phyloP scores from a whole-genome alignment of 2,329 filamentous ascomycete species.

The Exophiala aquamarina region DNA sequence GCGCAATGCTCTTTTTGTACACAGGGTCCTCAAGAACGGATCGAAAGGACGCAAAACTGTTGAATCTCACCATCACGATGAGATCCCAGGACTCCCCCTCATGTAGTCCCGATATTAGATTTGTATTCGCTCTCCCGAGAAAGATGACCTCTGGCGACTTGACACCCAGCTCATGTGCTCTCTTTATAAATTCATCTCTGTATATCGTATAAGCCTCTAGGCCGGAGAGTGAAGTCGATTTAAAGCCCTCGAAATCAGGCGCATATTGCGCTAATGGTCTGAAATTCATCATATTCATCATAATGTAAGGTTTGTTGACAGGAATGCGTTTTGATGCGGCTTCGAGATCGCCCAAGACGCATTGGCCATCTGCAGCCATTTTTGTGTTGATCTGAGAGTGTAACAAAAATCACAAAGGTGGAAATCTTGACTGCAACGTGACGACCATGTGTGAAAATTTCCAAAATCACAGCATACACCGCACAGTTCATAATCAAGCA shows the following conservation, averaged over 20 bases:
- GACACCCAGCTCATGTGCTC: constrained; percentile 6
- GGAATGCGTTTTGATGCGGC: constrained; percentile 8
- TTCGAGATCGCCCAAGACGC: constrained; percentile 7
- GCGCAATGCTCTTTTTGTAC: constrained; percentile 5
- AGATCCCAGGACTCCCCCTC: constrained; percentile 12
- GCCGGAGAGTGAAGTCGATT: not conserved
- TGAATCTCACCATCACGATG: constrained; percentile 6
- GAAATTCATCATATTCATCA: constrained; percentile 15
- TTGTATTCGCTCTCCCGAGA: constrained; percentile 7
- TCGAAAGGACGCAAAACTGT: constrained; percentile 4
- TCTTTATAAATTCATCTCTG: constrained; percentile 2
- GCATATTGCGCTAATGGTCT: constrained; percentile 3
- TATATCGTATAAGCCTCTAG: constrained; percentile 6
- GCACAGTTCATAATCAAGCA: too few species aligned
- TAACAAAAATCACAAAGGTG: too few species aligned
- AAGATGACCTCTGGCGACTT: constrained; percentile 1
- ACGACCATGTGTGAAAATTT: too few species aligned
- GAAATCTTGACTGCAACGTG: too few species aligned
- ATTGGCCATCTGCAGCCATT: too few species aligned
- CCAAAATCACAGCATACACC: too few species aligned
- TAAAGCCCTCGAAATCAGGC: not conserved
- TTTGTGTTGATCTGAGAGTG: too few species aligned
- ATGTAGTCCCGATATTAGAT: constrained; percentile 2
- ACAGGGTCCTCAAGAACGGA: constrained; percentile 10
- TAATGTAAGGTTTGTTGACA: constrained; percentile 5